Evolutionary conservation across 805 yeast genomes (phyloP), one percentile per base, ranked within the genome.

Genomic region (Vanderwaltozyma tropicalis): DNA sequence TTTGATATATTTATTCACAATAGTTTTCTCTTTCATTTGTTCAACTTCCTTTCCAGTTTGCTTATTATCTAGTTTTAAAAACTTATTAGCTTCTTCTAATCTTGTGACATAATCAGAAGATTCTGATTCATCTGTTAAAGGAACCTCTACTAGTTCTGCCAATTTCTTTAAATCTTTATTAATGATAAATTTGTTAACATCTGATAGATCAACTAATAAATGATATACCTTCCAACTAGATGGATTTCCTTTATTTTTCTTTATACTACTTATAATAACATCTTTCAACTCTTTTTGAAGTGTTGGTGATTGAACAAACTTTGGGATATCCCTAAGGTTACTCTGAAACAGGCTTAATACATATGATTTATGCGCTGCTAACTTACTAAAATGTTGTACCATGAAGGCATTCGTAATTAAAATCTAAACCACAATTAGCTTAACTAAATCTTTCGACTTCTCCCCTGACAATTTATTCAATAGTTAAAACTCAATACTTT

Each of bases 321-420:
- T 38, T 6, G 41, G 28, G 1, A 51, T 33, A 37, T 58, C 59
- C 25, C 63, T 50, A 21, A 61, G 34, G 4, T 57, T 44, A n/a
- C 50, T 41, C 8, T 63, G 47, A 37, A 59, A 63, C 15, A 62
- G 42, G 10, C 41, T 41, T 5, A 57, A 31, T 1, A 63, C 64
- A 31, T 57, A 49, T 5, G 26, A 25, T 32, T 43, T 52, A 35
- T 64, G 68, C 2, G 53, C 41, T 4, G 38, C 38, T 3, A 61
- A 37, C 8, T 42, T 28, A 13, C 50, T 48, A 44, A 63, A 63
- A 38, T 57, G 61, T 7, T 48, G 46, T 20, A 55, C 59, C 64
- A 54, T 50, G 13, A 8, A 24, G 13, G 9, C 27, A 24, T 24
- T 11, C n/a, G n/a, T n/a, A n/a, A n/a, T n/a, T n/a, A n/a, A n/a